Conservation (phyloP, 169 alveolate genomes). For the Cryptosporidium sp. region DNA sequence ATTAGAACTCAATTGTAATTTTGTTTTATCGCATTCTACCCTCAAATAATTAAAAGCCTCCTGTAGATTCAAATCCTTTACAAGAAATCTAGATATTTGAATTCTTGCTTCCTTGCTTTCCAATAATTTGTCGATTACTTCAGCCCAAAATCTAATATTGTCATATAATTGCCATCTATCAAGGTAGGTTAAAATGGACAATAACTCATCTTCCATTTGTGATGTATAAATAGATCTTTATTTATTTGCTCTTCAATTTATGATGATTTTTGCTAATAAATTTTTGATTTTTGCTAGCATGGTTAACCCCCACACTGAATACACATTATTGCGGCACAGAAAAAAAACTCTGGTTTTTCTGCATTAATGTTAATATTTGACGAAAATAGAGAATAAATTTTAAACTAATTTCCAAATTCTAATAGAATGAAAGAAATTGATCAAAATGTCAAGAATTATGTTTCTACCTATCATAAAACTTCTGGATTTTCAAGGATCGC, state of each 20-base stretch:
- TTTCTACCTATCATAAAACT: conserved; percentile 52
- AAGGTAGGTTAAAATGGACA: conserved; percentile 20
- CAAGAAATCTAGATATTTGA: conserved; percentile 19
- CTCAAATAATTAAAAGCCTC: conserved; percentile 57
- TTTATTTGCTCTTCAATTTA: not conserved
- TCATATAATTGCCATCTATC: conserved; percentile 65
- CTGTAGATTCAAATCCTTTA: conserved; percentile 34
- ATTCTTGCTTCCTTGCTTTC: conserved; percentile 52
- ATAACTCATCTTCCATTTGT: conserved; percentile 37
- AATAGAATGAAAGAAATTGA: conserved; percentile 18
- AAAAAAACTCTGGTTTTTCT: not conserved
- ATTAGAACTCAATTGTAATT: not conserved
- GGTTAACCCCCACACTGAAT: conserved; percentile 55
- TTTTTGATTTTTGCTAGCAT: not conserved
- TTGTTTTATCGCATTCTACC: conserved; percentile 15
- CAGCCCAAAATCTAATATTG: conserved; percentile 57
- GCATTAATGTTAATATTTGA: conserved; percentile 38
- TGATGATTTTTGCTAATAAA: not conserved
- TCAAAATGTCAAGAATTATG: conserved; percentile 15
- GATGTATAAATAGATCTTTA: not conserved
- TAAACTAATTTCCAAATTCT: not conserved
- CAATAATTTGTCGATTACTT: conserved; percentile 19
- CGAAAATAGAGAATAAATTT: conserved; percentile 2
- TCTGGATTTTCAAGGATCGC: not conserved
- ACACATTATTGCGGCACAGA: conserved; percentile 35